Conservation (phyloP, 2,329 filamentous ascomycete genomes). For the Cercospora sp. region DNA sequence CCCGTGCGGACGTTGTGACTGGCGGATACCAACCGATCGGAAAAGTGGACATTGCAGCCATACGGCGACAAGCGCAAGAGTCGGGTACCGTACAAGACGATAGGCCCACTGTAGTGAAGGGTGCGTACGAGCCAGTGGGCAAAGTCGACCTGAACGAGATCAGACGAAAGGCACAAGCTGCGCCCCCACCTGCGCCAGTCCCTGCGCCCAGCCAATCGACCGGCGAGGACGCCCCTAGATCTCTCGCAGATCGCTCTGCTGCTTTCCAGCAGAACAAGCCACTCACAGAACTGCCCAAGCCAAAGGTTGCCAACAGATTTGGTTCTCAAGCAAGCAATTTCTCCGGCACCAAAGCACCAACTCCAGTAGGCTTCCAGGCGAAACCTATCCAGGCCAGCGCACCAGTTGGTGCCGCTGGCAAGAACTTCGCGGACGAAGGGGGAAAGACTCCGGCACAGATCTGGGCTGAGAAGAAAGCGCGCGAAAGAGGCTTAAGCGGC, state of each 20-base stretch:
- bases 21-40: conserved; percentile 92
- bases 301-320: conserved; percentile 91
- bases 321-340: conserved; percentile 68
- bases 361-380: conserved; percentile 67
- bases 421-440: conserved; percentile 90
- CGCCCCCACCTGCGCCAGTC: conserved; percentile 30
- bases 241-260: conserved; percentile 72
- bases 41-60: conserved; percentile 94
- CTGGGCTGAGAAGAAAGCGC: conserved; percentile 96
- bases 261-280: conserved; percentile 75
- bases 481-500: conserved; percentile 63
- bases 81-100: conserved; percentile 62
- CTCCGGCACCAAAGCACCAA: conserved; percentile 83
- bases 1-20: conserved; percentile 65
- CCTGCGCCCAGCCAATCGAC: conserved; percentile 49
- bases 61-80: conserved; percentile 72
- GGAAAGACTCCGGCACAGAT: conserved; percentile 96
- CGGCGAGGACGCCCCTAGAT: conserved; percentile 55
- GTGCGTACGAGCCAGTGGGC: conserved; percentile 88
- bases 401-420: conserved; percentile 76
- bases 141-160: conserved; percentile 98
- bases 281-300: conserved; percentile 85
- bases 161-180: conserved; percentile 73
- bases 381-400: conserved; percentile 56
- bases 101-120: conserved; percentile 81